Evolutionary conservation across 352 stramenopile genomes (phyloP).

Genomic region (Pythium brassicae): DNA sequence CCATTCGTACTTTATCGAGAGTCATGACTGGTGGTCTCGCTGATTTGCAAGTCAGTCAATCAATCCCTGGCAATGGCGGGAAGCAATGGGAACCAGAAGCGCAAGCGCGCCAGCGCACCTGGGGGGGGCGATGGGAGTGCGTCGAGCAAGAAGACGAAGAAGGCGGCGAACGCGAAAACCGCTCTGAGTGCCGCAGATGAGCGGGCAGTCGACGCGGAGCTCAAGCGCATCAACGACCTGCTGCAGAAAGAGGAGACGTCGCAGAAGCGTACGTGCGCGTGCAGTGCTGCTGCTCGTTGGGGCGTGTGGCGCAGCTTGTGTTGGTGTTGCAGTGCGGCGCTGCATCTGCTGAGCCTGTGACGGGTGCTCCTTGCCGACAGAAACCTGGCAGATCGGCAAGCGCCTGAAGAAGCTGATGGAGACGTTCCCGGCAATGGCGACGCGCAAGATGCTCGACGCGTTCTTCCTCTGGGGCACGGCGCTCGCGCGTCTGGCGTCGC

Average conservation of each 20-base stretch:
- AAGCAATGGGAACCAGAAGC: conserved; percentile 7
- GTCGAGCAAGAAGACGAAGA: conserved; percentile 11
- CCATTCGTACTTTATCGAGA: not conserved
- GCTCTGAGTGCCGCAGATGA: conserved; percentile 7
- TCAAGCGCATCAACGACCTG: conserved; percentile 47
- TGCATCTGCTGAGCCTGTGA: not conserved
- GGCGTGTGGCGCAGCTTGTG: not conserved
- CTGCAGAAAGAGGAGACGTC: conserved; percentile 64
- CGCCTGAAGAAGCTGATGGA: conserved; percentile 79
- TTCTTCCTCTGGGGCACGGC: conserved; percentile 82
- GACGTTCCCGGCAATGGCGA: conserved; percentile 38
- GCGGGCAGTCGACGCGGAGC: conserved; percentile 23
- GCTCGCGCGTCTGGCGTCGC: conserved; percentile 58
- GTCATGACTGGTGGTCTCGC: conserved; percentile 4
- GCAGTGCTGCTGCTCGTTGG: not conserved
- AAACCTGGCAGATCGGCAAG: conserved; percentile 86
- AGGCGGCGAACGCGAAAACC: not conserved
- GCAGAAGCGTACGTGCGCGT: conserved; percentile 36
- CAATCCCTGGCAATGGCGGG: not conserved
- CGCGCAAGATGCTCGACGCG: conserved; percentile 58
- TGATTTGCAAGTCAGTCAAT: not conserved
- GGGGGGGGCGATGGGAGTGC: not conserved
- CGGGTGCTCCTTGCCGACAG: conserved; percentile 17
- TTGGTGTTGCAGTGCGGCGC: not conserved
- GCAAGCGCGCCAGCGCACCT: conserved; percentile 18